A percentile compares a stretch with the other conserved stretches of the same genome.
phyloP scores from a whole-genome alignment of 2,329 filamentous ascomycete species.

The Beauveria pseudobassiana region DNA sequence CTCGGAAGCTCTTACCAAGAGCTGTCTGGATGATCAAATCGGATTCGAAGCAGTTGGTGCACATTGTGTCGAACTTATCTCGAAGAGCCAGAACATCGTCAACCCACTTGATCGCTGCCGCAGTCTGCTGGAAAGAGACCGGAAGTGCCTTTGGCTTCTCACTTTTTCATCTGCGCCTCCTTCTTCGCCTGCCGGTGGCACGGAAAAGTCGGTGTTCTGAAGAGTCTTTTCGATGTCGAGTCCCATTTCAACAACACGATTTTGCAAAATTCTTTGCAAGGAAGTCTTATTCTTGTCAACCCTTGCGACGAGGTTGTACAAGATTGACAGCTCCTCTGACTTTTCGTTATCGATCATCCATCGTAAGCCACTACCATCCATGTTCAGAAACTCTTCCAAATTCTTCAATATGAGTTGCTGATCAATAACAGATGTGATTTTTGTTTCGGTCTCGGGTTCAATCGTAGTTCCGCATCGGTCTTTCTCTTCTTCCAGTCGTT shows the following conservation, averaged over 20 bases:
- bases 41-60: constrained; percentile 61
- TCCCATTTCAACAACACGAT: constrained; percentile 71
- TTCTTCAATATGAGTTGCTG: constrained; percentile 70
- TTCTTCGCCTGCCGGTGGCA: constrained; percentile 37
- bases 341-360: constrained; percentile 91
- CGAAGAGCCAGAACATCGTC: constrained; percentile 82
- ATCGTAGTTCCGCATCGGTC: constrained; percentile 79
- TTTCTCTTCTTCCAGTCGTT: constrained; percentile 70
- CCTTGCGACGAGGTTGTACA: constrained; percentile 71
- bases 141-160: constrained; percentile 29
- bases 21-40: constrained; percentile 76
- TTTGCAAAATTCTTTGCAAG: constrained; percentile 63
- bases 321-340: constrained; percentile 65
- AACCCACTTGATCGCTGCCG: constrained; percentile 88
- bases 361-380: constrained; percentile 76
- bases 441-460: constrained; percentile 61
- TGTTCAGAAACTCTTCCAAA: constrained; percentile 71
- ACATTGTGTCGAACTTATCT: constrained; percentile 80
- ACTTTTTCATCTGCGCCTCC: constrained; percentile 26
- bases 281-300: constrained; percentile 68
- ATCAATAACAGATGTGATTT: constrained; percentile 72
- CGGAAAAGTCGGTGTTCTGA: constrained; percentile 47
- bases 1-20: constrained; percentile 80
- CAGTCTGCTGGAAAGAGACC: constrained; percentile 68
- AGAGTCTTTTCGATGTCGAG: constrained; percentile 69